Evolutionary conservation across 345 rosid genomes (phyloP), one percentile per base, ranked within the genome.

Genomic region (Lumnitzera littorea): DNA sequence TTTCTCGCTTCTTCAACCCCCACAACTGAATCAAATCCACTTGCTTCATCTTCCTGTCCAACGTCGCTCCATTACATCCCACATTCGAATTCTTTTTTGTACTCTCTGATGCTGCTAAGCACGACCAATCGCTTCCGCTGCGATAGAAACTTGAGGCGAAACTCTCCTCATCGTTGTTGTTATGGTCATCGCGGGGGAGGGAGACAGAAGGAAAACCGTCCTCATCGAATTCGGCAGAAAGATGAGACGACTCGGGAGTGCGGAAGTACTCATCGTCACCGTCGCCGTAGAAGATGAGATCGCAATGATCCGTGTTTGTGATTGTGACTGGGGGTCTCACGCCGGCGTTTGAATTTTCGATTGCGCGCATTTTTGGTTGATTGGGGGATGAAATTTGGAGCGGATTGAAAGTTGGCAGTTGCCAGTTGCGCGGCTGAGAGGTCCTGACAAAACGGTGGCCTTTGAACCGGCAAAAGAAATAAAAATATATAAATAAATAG

Each of bases 71-170:
- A 1, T 27, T 29, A 11, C 25, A 43, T 6, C 16, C 59, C n/a
- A 15, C 29, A 24, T 47, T 27, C 60, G 12, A 53, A 17, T 20
- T 13, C 3, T 27, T 15, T 50, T 1, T 52, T 52, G 9, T 25
- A 24, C 9, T 13, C 61, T 25, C 31, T 46, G 17, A 56, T 61
- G 20, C 13, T 53, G 62, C 48, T 64, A 88, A 68, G 67, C 71
- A 70, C 17, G 85, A 85, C 83, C 87, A 88, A 65, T 86, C 85
- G 10, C 78, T 65, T 41, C 96, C 96, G 24, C 74, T 61, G 53
- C 79, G 74, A 31, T 84, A 84, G 73, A 88, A 88, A 55, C 80
- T 84, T 23, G 82, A 75, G n/a, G 85, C 81, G 71, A 85, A 84
- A 63, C 82, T 74, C 80, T 43, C 67, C 15, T 65, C 75, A 14